A percentile compares a stretch with the other conserved stretches of the same genome.
Conservation (phyloP, 768 basidiomycete genomes). For the button mushroom (Agaricus bisporus) region DNA sequence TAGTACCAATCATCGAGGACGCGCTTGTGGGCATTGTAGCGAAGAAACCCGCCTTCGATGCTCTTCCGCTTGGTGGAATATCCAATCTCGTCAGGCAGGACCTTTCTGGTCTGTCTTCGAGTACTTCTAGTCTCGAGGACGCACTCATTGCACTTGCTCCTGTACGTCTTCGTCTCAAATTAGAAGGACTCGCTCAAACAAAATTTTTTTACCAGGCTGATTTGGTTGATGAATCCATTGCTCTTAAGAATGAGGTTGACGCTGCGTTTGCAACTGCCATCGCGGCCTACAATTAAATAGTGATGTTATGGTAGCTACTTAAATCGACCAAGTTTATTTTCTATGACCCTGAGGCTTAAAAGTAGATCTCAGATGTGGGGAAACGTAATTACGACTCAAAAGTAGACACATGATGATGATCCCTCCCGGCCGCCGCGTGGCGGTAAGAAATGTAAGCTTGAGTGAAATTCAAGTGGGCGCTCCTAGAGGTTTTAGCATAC, state of each 20-base stretch:
- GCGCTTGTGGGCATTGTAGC: constrained; percentile 16
- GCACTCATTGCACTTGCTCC: constrained; percentile 21
- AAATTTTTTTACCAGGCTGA: constrained; percentile 13
- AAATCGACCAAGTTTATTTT: too few species aligned
- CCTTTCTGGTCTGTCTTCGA: constrained; percentile 18
- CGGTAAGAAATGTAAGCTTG: too few species aligned
- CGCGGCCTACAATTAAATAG: constrained; percentile 18
- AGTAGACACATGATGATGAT: too few species aligned
- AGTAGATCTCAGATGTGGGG: too few species aligned
- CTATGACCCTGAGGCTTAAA: too few species aligned
- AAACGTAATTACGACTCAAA: too few species aligned
- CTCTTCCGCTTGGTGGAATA: constrained; percentile 15
- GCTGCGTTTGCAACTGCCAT: constrained; percentile 21
- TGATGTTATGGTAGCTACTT: neutral
- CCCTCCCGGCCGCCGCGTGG: too few species aligned
- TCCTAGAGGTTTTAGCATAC: too few species aligned
- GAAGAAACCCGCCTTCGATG: constrained; percentile 21
- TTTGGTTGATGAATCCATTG: constrained; percentile 14
- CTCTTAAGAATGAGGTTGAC: constrained; percentile 16
- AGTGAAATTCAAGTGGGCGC: too few species aligned
- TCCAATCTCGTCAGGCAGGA: constrained; percentile 21
- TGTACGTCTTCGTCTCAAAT: constrained; percentile 14
- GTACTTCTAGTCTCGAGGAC: constrained; percentile 20
- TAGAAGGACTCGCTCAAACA: neutral
- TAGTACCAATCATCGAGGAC: neutral